Base-by-base conservation (phyloP, 1,284 basidiomycete species). In the Ceratobasidium sp. region DNA sequence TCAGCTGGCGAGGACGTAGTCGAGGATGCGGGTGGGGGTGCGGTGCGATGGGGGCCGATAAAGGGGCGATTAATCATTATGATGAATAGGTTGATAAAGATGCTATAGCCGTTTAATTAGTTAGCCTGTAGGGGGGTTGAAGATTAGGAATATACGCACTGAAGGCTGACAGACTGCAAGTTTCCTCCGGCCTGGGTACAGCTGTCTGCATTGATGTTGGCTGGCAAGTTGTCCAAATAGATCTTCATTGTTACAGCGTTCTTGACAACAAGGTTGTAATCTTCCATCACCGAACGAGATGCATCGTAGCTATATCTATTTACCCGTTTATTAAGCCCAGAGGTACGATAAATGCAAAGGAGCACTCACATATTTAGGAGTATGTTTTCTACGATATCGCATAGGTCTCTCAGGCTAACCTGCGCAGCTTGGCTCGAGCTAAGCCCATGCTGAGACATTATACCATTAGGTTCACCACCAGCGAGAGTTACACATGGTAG, bases 371-470 rank as follows among this genome's bases (percentile, higher is more conserved):
- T 57, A 36, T 71, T 54, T 8, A 59, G 14, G 9, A 71, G 9
- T 54, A 71, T 71, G 8, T 53, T 71, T 27, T 71, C 67, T 31
- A 71, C 67, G 8, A 59, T 56, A 59, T 71, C 67, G 54, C 53
- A 48, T 8, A 71, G 27, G 29, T 71, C 56, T 11, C 44, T 41
- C 27, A 59, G n/a, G 15, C 67, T 41, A n/a, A 48, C 33, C 22
- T 19, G 15, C 15, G 67, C 14, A 31, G 31, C 44, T 27, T 71
- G 54, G 29, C 44, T 9, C n/a, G 67, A 44, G 22, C 19, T 47
- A 9, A 59, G 44, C 14, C 24, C 48, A 45, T 59, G 31, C 27
- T 48, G 67, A 36, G 53, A 22, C 24, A 48, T 45, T 7, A 27
- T 22, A 24, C 50, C 44, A 8, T 31, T n/a, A 8, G 67, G 67